These are phyloP conservation scores for Glycine latifolia DNA, from an alignment of 306 rosid genomes.

Conservation along the genomic window DNA sequence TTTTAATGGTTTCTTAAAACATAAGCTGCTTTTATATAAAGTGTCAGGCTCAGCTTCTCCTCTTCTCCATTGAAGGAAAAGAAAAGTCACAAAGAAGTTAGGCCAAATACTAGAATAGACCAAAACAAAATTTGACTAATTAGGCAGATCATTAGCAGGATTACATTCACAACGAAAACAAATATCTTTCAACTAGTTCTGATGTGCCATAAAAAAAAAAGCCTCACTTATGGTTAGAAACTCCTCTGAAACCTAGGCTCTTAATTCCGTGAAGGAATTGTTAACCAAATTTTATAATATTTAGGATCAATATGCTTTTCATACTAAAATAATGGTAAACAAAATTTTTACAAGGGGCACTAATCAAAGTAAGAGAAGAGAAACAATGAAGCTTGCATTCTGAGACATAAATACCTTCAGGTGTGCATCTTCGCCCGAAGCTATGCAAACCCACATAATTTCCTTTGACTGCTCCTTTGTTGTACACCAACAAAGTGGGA, in stretches of 20 bases:
- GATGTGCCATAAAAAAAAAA: neutral
- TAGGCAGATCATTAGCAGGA: neutral
- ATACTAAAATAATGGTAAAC: neutral
- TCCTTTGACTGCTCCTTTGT: slow-evolving; percentile 92
- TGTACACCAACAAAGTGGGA: slow-evolving; percentile 89
- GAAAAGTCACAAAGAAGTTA: neutral
- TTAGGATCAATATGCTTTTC: neutral
- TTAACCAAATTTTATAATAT: neutral
- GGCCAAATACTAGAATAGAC: slow-evolving; percentile 11
- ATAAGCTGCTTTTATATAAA: neutral
- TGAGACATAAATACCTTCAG: slow-evolving; percentile 75
- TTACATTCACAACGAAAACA: neutral
- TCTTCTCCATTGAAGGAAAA: neutral
- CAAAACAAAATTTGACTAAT: neutral
- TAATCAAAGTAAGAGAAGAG: slow-evolving; percentile 13
- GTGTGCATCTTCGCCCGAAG: slow-evolving; percentile 91
- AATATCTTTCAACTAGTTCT: neutral
- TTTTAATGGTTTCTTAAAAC: too few relatives aligned
- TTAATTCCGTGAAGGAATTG: neutral
- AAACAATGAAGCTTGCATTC: neutral
- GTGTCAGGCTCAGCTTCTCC: neutral
- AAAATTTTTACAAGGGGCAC: neutral
- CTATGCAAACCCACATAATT: slow-evolving; percentile 79
- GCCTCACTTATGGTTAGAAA: neutral
- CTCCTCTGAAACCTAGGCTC: neutral